Conservation (phyloP, 2,329 filamentous ascomycete species). For the Fusarium sp. region DNA sequence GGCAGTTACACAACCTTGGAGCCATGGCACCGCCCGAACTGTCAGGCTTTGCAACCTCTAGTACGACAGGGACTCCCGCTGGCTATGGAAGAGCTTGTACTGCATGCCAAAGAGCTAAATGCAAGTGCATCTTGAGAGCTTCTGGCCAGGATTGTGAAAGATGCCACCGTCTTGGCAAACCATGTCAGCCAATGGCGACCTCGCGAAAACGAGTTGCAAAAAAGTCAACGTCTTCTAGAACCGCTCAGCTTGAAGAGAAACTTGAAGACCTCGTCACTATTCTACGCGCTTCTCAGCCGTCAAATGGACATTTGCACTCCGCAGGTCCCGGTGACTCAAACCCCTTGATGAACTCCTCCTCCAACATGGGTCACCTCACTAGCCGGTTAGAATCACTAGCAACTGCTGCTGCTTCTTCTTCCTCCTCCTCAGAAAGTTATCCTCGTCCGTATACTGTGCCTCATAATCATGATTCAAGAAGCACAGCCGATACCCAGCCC, state of each 20-base stretch:
- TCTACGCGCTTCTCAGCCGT: slow-evolving; percentile 47
- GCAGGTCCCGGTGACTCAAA: slow-evolving; percentile 6
- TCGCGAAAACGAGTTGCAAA: slow-evolving; percentile 51
- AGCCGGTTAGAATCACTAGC: slow-evolving; percentile 51
- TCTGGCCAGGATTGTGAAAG: slow-evolving; percentile 49
- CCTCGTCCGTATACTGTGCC: slow-evolving; percentile 10
- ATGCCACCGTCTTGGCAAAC: slow-evolving; percentile 58
- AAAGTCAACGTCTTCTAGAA: slow-evolving; percentile 48
- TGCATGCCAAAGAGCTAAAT: slow-evolving; percentile 59
- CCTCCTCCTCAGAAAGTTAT: slow-evolving; percentile 27
- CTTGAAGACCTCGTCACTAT: slow-evolving; percentile 59
- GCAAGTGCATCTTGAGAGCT: slow-evolving; percentile 56
- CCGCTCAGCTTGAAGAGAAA: slow-evolving; percentile 60
- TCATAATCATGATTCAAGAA: slow-evolving; percentile 10
- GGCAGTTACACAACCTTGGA: neutral
- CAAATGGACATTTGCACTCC: slow-evolving; percentile 25
- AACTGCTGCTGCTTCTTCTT: slow-evolving; percentile 49
- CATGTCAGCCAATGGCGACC: slow-evolving; percentile 56
- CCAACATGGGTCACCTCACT: slow-evolving; percentile 28
- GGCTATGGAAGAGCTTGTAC: slow-evolving; percentile 57
- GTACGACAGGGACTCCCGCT: slow-evolving; percentile 43
- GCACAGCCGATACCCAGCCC: slow-evolving; percentile 1
- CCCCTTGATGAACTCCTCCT: slow-evolving; percentile 12
- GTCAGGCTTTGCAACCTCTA: slow-evolving; percentile 9
- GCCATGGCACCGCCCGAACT: slow-evolving; percentile 38